Evolutionary conservation across 352 stramenopile species (phyloP), one percentile per base, ranked within the genome.

Genomic region (Peronospora destructor): DNA sequence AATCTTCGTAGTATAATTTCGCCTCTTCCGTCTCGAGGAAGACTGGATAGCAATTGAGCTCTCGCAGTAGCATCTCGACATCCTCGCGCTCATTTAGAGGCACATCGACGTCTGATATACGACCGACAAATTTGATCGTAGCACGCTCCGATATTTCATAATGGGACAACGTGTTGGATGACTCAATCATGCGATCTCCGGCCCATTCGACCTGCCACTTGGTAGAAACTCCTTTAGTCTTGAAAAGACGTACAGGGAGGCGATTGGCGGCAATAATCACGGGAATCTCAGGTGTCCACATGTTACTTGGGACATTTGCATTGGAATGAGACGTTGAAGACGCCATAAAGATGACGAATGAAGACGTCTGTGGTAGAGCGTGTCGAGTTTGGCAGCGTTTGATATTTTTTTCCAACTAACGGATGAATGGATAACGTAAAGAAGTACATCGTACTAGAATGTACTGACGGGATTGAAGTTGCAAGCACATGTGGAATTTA

Each of bases 1-100:
- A 98, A 39, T 88, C 85, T 68, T 97, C 90, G 40, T 87, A 91
- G 53, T 83, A 85, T 4, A 85, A 49, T 45, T 76, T 76, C 7
- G 74, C 76, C 37, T 86, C 76, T 4, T 82, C 64, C 1, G 53
- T 23, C 3, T 63, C 48, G 7, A 85, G 48, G 44, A 86, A 87
- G 17, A 90, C 73, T 0, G 78, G 76, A 32, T 65, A 87, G 59
- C 78, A 90, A 43, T 84, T 82, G 44, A 84, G 64, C 28, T 70
- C 50, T n/a, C 53, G 59, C 0, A 86, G 69, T 33, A 77, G 62
- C n/a, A 57, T 49, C 19, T 66, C 62, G 10, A 85, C 68, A 42
- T 73, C 63, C 2, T 54, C 54, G 8, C 77, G 71, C n/a, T 87
- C 72, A 12, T 75, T 61, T 8, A 71, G 30, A 9, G 73, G 66